Base-by-base conservation (phyloP, 75 land plant genomes). In the Pinus albicaulis region DNA sequence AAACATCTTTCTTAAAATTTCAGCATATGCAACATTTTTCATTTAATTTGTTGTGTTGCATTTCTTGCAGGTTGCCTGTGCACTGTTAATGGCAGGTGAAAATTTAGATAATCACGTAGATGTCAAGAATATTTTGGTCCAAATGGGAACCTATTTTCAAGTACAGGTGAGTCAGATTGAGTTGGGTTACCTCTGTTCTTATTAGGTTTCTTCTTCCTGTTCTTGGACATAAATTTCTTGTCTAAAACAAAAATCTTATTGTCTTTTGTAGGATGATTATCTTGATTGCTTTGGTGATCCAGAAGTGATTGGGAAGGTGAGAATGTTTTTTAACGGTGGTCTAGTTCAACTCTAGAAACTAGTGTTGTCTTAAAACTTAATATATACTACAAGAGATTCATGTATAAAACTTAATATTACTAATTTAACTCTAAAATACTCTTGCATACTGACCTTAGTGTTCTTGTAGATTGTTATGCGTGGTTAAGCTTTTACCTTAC, bases 81-180 rank as follows among this genome's bases (percentile, higher is more conserved):
- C 98, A 63, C 81, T 98, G 56, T 77, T 94, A 10, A 91, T 98
- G 96, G 68, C 89, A 19, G 98, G 92, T 66, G 92, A 93, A 80
- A 85, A 82, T 61, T 72, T 89, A 38, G 95, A 91, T 48, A 78
- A 89, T 26, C 93, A 86, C 62, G 69, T 77, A 64, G 74, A 85
- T 44, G 91, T 91, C 4, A 89, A 93, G 79, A 61, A 91, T 57
- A 88, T 95, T 72, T 88, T 98, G 58, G 80, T 98, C 17, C 85
- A 93, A 22, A 98, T 98, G 99, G 99, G 99, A 31, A 95, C 85
- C 14, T 98, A 98, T 76, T 98, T 98, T 64, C 99, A 98, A 95
- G 92, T 98, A 22, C 99, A 98, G 96, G 99, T 97, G 64, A 76
- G 74, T 71, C 48, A 31, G 48, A 26, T 55, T 74, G 34, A 22